Conservation (phyloP, 2,329 filamentous ascomycete species). For the Thermochaetoides dissita region DNA sequence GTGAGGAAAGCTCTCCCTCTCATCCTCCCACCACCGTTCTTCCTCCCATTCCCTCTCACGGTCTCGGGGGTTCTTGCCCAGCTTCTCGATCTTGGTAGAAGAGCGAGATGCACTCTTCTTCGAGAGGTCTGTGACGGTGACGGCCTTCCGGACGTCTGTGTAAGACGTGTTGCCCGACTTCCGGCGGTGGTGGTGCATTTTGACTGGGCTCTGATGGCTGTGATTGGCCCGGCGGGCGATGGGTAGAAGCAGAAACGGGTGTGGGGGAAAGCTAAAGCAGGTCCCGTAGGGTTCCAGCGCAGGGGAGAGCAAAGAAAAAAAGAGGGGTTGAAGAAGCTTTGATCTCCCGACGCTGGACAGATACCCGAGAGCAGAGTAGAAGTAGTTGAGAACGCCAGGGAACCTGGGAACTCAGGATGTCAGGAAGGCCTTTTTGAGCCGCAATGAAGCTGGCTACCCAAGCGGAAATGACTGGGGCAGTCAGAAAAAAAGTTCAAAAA, state of each 20-base stretch:
- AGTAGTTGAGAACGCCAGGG: too few species aligned
- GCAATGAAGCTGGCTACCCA: too few species aligned
- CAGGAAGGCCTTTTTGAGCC: too few species aligned
- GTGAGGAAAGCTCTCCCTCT: conserved; percentile 50
- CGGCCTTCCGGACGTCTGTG: conserved; percentile 41
- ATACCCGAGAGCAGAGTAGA: too few species aligned
- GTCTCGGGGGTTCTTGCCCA: conserved; percentile 34
- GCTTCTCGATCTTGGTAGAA: conserved; percentile 29
- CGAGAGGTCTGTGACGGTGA: conserved; percentile 28
- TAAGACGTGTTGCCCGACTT: conserved; percentile 36
- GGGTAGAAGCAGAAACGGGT: too few species aligned
- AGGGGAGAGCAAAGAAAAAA: too few species aligned
- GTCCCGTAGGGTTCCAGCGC: too few species aligned
- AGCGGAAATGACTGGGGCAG: background rate
- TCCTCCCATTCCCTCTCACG: conserved; percentile 37
- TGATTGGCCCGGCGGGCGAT: conserved; percentile 10
- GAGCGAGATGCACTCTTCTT: conserved; percentile 26
- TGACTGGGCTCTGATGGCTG: conserved; percentile 7
- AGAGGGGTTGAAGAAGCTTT: too few species aligned
- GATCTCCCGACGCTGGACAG: too few species aligned
- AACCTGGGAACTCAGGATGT: too few species aligned
- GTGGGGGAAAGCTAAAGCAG: too few species aligned
- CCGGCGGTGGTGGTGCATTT: conserved; percentile 43
- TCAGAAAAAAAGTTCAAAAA: conserved; percentile 4
- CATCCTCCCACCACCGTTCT: conserved; percentile 37